Evolutionary conservation across 495 filamentous ascomycete species (phyloP), one percentile per base, ranked within the genome.

Genomic region (Aspergillus cavernicola): DNA sequence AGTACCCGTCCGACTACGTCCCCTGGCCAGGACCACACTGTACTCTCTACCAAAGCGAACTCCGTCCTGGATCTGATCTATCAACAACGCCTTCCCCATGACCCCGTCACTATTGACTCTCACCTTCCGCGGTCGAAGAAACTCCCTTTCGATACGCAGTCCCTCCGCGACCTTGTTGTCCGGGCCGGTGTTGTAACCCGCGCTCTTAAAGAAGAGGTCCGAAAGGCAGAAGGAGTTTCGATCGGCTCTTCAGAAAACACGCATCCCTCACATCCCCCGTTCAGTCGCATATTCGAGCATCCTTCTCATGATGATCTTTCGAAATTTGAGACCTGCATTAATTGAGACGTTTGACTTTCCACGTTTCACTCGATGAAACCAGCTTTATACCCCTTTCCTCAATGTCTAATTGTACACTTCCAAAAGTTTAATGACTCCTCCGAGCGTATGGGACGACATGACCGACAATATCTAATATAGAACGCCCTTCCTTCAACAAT

Each of bases 111-210:
- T 33, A 45, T 66, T 28, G 64, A 75, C 15, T 58, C 73, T 16
- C 60, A 73, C 8, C 67, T 72, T 39, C 66, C 78, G 15, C 68
- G 82, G 10, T 70, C 82, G 37, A 86, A 86, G 55, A 95, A 95
- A 66, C 83, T 96, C 28, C 88, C 89, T 12, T 97, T 97, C 58
- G 91, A 96, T 63, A 96, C 90, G 9, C 89, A 86, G 28, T 95
- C 89, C 52, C 81, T 97, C 18, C 84, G 85, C 53, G 88, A 92
- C 65, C 76, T 97, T 41, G 91, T 97, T 15, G 84, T 88, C 52
- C 86, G 91, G 33, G 90, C 92, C 2, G 85, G 85, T 26, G 84
- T 84, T 11, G 79, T 96, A 19, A 87, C 81, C 9, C 83, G 88
- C 53, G 79, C 81, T 5, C 69, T 92, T 42, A 86, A 87, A 39